Conservation (phyloP, 257 asterid genomes). For the Gentiana macrophylla region DNA sequence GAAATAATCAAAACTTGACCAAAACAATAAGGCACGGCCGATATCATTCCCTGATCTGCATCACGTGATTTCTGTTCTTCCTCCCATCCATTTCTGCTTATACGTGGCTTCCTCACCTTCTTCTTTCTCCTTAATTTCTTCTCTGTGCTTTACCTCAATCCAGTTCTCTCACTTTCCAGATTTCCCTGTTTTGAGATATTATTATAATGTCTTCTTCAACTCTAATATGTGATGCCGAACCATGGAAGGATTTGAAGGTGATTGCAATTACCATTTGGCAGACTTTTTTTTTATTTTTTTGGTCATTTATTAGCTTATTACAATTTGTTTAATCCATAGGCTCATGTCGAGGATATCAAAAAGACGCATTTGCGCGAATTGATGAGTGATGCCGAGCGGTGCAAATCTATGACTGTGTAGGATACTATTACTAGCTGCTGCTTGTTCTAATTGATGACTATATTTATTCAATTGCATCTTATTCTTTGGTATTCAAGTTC, state of each 20-base stretch:
- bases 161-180: too few relatives aligned
- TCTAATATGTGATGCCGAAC: conserved; percentile 54
- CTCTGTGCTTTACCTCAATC: too few relatives aligned
- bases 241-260: conserved; percentile 88
- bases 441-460: too few relatives aligned
- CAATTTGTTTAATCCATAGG: conserved; percentile 25
- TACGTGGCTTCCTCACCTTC: too few relatives aligned
- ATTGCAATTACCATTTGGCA: background rate
- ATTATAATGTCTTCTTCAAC: conserved; percentile 48
- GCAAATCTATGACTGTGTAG: conserved; percentile 82
- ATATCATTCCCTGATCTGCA: too few relatives aligned
- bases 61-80: too few relatives aligned
- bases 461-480: background rate
- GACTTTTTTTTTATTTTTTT: background rate
- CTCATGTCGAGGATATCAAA: conserved; percentile 70
- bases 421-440: conserved; percentile 13
- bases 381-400: conserved; percentile 62
- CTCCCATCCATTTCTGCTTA: too few relatives aligned
- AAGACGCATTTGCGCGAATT: conserved; percentile 80
- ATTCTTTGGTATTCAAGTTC: background rate
- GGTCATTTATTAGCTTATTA: background rate
- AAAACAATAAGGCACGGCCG: too few relatives aligned
- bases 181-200: too few relatives aligned
- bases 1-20: too few relatives aligned
- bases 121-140: too few relatives aligned